Evolutionary conservation across 2,329 filamentous ascomycete genomes (phyloP), one percentile per base, ranked within the genome.

Genomic region (Claviceps pusilla): DNA sequence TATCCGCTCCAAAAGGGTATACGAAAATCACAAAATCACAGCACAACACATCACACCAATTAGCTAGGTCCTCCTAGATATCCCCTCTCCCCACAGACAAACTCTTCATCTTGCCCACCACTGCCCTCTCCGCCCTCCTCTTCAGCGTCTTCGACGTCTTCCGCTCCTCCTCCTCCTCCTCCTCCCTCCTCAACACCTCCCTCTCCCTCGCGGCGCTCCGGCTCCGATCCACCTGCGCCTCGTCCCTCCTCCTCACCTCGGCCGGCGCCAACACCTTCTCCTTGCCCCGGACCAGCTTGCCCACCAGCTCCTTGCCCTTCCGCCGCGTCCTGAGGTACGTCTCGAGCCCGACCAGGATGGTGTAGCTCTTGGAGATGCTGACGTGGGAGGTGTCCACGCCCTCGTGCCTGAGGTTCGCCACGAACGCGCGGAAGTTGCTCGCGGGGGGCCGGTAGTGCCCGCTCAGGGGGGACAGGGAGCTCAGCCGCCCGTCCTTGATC

Each of bases 401-500:
- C 37, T 78, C 78, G 0, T 83, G 81, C 60, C 83, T 80, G 4
- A 96, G 73, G 9, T 76, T 83, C 57, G 82, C 79, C 2, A 95
- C 78, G 62, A 95, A 95, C 1, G 84, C 83, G 35, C 86, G 81
- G 64, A 95, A 95, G 64, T 91, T 95, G 57, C 80, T 78, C 4
- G 87, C 80, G 0, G 89, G 87, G 0, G 89, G 89, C 0, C 89
- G 80, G 66, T 95, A 95, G 68, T 95, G 89, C 0, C 89, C 89
- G 61, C 79, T 84, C 1, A 81, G 69, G 2, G 78, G 89, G 4
- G 84, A 87, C 9, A 94, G 73, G 51, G 82, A 83, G 2, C 79
- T 76, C n/a, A 95, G 67, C 35, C 86, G 80, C 1, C 90, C 90
- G 60, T 89, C 76, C 64, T 88, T 88, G 64, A 95, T 83, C 66